These are phyloP conservation scores for Aspergillus sp. DNA, from an alignment of 2,329 filamentous ascomycete genomes.

Conservation along the genomic window DNA sequence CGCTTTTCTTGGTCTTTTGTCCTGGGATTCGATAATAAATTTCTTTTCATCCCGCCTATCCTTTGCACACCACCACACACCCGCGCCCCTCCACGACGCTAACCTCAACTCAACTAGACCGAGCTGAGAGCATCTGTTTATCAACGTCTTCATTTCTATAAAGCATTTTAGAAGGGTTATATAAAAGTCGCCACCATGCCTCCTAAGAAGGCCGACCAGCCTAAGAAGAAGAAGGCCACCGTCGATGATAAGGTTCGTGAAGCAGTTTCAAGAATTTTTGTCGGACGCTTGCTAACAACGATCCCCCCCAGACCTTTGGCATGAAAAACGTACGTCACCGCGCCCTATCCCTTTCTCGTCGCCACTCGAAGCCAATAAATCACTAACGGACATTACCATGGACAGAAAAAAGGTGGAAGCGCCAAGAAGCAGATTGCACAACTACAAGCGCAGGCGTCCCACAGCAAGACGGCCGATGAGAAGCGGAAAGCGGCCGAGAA, in stretches of 20 bases:
- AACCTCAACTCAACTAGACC: slow-evolving; percentile 5
- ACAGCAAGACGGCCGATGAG: slow-evolving; percentile 78
- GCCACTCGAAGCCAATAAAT: slow-evolving; percentile 1
- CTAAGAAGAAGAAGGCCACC: slow-evolving; percentile 50
- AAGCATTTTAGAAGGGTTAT: neutral
- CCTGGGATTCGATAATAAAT: neutral
- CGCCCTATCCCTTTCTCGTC: neutral
- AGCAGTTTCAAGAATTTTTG: slow-evolving; percentile 18
- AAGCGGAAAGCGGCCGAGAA: slow-evolving; percentile 74
- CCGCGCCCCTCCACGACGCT: slow-evolving; percentile 9
- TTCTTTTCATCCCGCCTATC: slow-evolving; percentile 1
- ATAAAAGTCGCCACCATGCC: slow-evolving; percentile 42
- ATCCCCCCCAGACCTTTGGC: slow-evolving; percentile 70
- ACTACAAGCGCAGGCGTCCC: slow-evolving; percentile 70
- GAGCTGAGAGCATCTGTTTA: neutral
- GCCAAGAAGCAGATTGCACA: slow-evolving; percentile 90
- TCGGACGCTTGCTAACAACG: slow-evolving; percentile 1
- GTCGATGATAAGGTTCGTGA: slow-evolving; percentile 74
- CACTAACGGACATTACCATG: slow-evolving; percentile 20
- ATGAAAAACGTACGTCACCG: slow-evolving; percentile 79
- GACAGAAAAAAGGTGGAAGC: slow-evolving; percentile 80
- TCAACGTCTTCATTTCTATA: slow-evolving; percentile 11
- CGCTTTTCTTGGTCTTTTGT: neutral
- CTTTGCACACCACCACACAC: neutral
- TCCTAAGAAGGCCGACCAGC: slow-evolving; percentile 47